These are phyloP conservation scores for Byssothecium circinans DNA, from an alignment of 2,329 filamentous ascomycete genomes.

Conservation along the genomic window DNA sequence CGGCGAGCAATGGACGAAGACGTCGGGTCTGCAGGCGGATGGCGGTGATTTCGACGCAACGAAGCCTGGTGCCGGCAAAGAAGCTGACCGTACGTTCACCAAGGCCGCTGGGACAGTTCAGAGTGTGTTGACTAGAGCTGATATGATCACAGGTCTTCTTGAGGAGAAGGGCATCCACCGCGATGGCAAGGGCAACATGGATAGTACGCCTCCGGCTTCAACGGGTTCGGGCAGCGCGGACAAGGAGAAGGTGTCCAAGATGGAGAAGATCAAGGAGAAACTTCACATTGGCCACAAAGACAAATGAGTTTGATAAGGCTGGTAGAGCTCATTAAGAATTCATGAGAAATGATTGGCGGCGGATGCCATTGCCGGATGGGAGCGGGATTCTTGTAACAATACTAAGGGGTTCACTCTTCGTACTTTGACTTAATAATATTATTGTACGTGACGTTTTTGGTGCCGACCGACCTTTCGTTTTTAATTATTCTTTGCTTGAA, in stretches of 20 bases:
- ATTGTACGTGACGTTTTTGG: no score
- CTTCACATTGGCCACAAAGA: constrained; percentile 54
- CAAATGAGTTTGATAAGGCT: neutral
- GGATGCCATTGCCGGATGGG: neutral
- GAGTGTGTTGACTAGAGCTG: constrained; percentile 34
- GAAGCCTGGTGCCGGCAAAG: constrained; percentile 58
- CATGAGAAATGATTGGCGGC: neutral
- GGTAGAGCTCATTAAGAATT: neutral
- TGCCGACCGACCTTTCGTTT: no score
- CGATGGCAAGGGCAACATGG: constrained; percentile 21
- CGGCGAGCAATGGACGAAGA: constrained; percentile 61
- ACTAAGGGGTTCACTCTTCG: no score
- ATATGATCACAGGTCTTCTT: constrained; percentile 51
- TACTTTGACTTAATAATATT: no score
- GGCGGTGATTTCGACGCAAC: constrained; percentile 66
- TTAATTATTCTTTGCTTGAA: no score
- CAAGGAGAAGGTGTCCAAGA: constrained; percentile 55
- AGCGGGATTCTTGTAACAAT: no score
- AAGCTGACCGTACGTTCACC: constrained; percentile 62
- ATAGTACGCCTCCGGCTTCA: constrained; percentile 15
- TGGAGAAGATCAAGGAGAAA: constrained; percentile 70
- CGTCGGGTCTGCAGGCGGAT: constrained; percentile 62
- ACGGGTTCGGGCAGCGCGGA: constrained; percentile 16
- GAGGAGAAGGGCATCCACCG: constrained; percentile 56
- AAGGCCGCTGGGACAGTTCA: constrained; percentile 16